Conservation (phyloP, 108 stramenopile genomes). For the Fragilariopsis cylindrus region DNA sequence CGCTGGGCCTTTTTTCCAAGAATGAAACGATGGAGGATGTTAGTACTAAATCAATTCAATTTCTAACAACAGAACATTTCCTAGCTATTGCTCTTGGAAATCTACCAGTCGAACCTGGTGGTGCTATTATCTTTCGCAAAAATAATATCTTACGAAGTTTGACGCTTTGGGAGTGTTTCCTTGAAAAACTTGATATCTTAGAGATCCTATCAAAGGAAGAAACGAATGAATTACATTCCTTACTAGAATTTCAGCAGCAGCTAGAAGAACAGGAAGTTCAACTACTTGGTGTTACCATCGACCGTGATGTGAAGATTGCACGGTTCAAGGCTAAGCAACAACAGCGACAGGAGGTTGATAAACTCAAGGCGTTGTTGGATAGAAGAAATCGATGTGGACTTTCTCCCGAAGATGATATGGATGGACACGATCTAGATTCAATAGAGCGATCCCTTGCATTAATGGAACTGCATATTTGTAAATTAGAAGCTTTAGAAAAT, state of each 20-base stretch:
- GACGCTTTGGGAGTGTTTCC: slow-evolving; percentile 54
- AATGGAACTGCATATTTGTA: slow-evolving; percentile 44
- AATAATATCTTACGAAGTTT: slow-evolving; percentile 43
- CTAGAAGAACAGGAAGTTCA: not conserved
- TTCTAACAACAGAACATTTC: slow-evolving; percentile 64
- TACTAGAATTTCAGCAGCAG: slow-evolving; percentile 38
- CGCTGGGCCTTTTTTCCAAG: slow-evolving; percentile 53
- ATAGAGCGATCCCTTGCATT: slow-evolving; percentile 55
- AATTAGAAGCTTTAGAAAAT: slow-evolving; percentile 65
- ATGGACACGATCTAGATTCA: slow-evolving; percentile 76
- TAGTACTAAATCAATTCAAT: slow-evolving; percentile 60
- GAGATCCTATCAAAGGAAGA: slow-evolving; percentile 48
- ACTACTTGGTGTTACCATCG: slow-evolving; percentile 7
- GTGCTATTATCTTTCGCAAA: slow-evolving; percentile 43
- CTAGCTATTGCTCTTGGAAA: slow-evolving; percentile 55
- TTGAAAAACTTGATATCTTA: slow-evolving; percentile 53
- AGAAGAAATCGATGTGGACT: slow-evolving; percentile 59
- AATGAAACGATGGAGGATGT: slow-evolving; percentile 77
- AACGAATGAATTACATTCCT: slow-evolving; percentile 44
- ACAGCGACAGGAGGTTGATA: slow-evolving; percentile 40
- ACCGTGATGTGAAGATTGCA: slow-evolving; percentile 70
- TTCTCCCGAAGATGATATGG: slow-evolving; percentile 56
- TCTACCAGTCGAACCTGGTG: slow-evolving; percentile 45
- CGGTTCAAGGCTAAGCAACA: slow-evolving; percentile 53
- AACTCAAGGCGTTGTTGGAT: slow-evolving; percentile 43